These are phyloP conservation scores for Mikania micrantha DNA, from an alignment of 129 eudicot genomes.

Conservation along the genomic window DNA sequence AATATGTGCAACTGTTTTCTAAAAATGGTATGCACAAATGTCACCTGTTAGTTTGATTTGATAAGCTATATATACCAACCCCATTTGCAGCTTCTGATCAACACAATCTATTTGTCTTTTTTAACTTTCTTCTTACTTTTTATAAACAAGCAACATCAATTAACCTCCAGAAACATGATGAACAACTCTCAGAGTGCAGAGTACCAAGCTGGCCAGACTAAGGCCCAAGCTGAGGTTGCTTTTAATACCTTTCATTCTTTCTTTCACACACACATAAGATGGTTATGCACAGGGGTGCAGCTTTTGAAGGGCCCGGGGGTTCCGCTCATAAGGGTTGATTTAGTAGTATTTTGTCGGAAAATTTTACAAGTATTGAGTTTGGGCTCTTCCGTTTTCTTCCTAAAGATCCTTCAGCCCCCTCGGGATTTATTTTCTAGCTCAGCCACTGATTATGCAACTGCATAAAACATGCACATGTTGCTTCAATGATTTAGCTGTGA, in stretches of 20 bases:
- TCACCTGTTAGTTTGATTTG: not conserved
- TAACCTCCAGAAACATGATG: constrained; percentile 23
- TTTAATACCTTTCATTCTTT: not conserved
- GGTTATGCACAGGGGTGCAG: too few relatives aligned
- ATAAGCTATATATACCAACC: constrained; percentile 17
- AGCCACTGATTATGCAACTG: too few relatives aligned
- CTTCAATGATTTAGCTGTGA: not conserved
- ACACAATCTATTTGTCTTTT: not conserved
- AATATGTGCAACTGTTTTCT: constrained; percentile 2
- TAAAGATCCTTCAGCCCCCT: too few relatives aligned
- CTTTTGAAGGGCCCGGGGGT: too few relatives aligned
- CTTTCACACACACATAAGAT: not conserved
- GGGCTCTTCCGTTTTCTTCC: too few relatives aligned
- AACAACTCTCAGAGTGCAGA: constrained; percentile 31
- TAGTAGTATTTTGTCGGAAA: too few relatives aligned
- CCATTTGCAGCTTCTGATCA: constrained; percentile 5
- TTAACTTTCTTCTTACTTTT: constrained; percentile 9
- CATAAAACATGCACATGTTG: not conserved
- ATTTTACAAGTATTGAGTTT: too few relatives aligned
- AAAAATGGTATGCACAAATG: constrained; percentile 6
- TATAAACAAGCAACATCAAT: constrained; percentile 4
- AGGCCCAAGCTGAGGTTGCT: constrained; percentile 51
- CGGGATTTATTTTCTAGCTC: too few relatives aligned
- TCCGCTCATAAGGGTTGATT: too few relatives aligned
- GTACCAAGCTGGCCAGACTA: constrained; percentile 56